These are phyloP conservation scores for Comarum palustre DNA, from an alignment of 306 rosid species.

Conservation along the genomic window DNA sequence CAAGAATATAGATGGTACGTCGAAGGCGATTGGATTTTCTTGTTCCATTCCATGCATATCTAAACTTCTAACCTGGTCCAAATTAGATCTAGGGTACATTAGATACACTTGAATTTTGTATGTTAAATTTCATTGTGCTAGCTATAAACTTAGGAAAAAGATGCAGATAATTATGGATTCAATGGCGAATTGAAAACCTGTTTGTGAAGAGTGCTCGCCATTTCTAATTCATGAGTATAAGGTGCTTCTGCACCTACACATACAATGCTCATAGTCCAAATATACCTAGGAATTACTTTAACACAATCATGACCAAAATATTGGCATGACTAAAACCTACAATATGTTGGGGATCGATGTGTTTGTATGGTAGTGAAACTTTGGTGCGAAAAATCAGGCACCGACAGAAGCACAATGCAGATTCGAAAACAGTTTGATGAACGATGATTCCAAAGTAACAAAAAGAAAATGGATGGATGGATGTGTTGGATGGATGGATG, in stretches of 20 bases:
- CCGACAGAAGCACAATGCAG: slow-evolving; percentile 9
- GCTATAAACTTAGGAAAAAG: too few species aligned
- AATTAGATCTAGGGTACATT: neutral
- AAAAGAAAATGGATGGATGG: neutral
- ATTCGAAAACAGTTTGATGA: neutral
- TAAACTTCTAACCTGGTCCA: neutral
- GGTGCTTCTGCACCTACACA: neutral
- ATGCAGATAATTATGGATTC: neutral
- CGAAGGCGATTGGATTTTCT: neutral
- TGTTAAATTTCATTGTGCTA: neutral
- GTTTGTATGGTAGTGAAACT: neutral
- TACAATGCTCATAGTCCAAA: neutral
- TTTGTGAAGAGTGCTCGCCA: neutral
- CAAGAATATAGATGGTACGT: too few species aligned
- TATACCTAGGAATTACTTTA: neutral
- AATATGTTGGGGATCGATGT: neutral
- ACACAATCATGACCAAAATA: neutral
- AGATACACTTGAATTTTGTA: neutral
- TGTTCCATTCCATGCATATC: neutral
- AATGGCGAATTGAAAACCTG: neutral
- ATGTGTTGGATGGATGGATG: neutral
- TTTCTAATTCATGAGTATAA: neutral
- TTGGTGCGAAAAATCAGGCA: neutral
- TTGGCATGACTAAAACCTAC: neutral
- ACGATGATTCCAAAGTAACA: neutral